phyloP scores from a whole-genome alignment of 495 filamentous ascomycete species.

The Xylaria cubensis region DNA sequence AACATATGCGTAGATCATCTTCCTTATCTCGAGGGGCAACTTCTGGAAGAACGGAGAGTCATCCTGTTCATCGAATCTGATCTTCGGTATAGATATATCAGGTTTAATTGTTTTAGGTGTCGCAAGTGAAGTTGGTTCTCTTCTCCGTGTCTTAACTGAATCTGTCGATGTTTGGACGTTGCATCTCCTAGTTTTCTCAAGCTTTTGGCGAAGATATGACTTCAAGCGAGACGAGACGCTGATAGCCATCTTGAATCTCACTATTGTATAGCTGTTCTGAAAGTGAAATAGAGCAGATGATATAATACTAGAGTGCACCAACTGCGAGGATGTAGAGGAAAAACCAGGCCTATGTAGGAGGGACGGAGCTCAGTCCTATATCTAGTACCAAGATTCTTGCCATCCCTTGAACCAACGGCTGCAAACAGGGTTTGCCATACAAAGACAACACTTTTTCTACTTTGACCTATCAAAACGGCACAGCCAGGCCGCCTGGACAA shows the following conservation, averaged over 20 bases:
- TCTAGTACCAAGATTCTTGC: conserved; percentile 5
- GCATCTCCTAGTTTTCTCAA: conserved; percentile 32
- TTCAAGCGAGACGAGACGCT: conserved; percentile 34
- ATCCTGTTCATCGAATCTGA: conserved; percentile 28
- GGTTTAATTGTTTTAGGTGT: not conserved
- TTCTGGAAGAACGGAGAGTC: conserved; percentile 36
- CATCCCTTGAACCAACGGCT: not conserved
- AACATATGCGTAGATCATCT: conserved; percentile 42
- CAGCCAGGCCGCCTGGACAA: not conserved
- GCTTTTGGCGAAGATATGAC: conserved; percentile 33
- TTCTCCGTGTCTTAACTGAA: conserved; percentile 22
- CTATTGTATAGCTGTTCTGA: not conserved
- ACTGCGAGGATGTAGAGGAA: not conserved
- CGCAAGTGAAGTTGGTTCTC: conserved; percentile 1
- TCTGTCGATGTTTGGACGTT: conserved; percentile 21
- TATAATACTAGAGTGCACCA: not conserved
- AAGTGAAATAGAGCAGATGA: not conserved
- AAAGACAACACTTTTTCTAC: not conserved
- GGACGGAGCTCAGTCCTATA: not conserved
- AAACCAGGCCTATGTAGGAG: not conserved
- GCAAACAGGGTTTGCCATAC: not conserved
- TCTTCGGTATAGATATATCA: not conserved
- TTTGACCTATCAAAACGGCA: not conserved
- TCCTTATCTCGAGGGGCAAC: conserved; percentile 41
- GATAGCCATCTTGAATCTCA: conserved; percentile 31